These are phyloP conservation scores for Termitomyces sp. DNA, from an alignment of 768 basidiomycete genomes.

Conservation along the genomic window DNA sequence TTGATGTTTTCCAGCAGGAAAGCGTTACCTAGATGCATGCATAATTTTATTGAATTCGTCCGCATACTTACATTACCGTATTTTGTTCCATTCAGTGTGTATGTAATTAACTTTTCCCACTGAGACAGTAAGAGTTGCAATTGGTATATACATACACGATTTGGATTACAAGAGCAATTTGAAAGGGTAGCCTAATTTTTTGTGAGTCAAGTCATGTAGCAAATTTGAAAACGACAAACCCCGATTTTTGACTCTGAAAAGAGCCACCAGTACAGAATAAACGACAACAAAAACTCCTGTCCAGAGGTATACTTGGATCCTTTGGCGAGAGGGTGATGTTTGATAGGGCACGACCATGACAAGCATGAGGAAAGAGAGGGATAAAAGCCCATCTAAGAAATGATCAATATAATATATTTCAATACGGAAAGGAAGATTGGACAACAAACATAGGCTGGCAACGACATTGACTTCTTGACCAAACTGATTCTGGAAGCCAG, in stretches of 20 bases:
- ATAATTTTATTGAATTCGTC: neutral
- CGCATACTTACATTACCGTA: slow-evolving; percentile 10
- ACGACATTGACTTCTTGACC: slow-evolving; percentile 93
- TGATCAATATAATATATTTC: neutral
- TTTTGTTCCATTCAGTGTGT: neutral
- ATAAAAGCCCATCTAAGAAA: slow-evolving; percentile 75
- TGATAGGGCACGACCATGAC: slow-evolving; percentile 78
- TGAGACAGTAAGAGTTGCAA: neutral
- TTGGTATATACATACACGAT: neutral
- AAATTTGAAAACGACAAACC: slow-evolving; percentile 37
- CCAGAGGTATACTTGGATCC: slow-evolving; percentile 89
- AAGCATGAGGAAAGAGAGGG: slow-evolving; percentile 74
- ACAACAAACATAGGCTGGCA: slow-evolving; percentile 80
- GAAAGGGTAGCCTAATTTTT: slow-evolving; percentile 67
- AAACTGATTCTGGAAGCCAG: slow-evolving; percentile 84
- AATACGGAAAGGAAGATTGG: neutral
- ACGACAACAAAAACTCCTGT: slow-evolving; percentile 73
- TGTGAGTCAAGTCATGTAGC: neutral
- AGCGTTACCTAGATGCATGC: slow-evolving; percentile 19
- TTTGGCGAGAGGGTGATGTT: slow-evolving; percentile 67
- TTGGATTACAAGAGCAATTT: slow-evolving; percentile 48
- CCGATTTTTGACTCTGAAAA: slow-evolving; percentile 90
- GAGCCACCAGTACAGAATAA: slow-evolving; percentile 79
- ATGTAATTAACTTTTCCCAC: neutral
- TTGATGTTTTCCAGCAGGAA: slow-evolving; percentile 80